Evolutionary conservation across 495 filamentous ascomycete genomes (phyloP).

Genomic region (Talaromyces stipitatus): DNA sequence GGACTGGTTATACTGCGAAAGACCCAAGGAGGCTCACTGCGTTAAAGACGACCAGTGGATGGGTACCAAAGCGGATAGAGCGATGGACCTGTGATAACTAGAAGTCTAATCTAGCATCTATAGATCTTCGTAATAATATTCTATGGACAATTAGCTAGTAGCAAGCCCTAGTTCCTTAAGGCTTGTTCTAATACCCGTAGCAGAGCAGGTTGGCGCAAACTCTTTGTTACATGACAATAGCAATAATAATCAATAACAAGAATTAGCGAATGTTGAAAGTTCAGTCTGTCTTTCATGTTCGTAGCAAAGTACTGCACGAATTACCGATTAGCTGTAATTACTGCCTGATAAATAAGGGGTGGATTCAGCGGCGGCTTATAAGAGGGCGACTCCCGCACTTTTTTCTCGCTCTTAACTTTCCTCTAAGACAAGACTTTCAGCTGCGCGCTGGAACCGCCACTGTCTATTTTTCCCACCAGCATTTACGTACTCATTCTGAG

Average conservation of each 20-base stretch:
- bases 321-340: background rate
- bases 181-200: too few species aligned
- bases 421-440: background rate
- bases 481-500: background rate
- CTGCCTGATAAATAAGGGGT: background rate
- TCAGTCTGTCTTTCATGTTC: too few species aligned
- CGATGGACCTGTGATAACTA: constrained; percentile 16
- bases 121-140: background rate
- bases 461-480: background rate
- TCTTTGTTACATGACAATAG: too few species aligned
- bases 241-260: too few species aligned
- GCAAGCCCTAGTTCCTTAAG: too few species aligned
- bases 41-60: constrained; percentile 21
- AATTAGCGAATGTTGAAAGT: too few species aligned
- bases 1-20: constrained; percentile 12
- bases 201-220: too few species aligned
- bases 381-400: background rate
- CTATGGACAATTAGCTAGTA: too few species aligned
- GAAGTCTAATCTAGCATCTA: background rate
- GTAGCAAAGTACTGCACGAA: too few species aligned
- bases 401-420: background rate
- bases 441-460: background rate
- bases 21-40: constrained; percentile 17
- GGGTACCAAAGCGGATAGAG: constrained; percentile 15
- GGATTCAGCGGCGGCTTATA: background rate